Base-by-base conservation (phyloP, 768 basidiomycete species). In the Kwoniella mangroviensis region DNA sequence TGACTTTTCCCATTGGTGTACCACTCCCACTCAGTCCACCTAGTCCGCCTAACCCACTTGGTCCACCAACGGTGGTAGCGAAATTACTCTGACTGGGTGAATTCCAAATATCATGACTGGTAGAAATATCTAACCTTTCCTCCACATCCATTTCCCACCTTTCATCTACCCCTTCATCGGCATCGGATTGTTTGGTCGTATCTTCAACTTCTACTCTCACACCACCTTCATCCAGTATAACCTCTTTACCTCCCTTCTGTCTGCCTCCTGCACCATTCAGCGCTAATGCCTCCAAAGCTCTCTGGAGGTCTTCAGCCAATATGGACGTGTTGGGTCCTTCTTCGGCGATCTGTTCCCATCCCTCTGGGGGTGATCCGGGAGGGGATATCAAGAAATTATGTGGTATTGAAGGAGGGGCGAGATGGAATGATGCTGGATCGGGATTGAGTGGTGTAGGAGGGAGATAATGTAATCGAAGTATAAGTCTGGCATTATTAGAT, bases 321-420 rank as follows among this genome's bases (percentile, higher is more conserved):
- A 94, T 90, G 2, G 87, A 84, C 2, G 85, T 81, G 79, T 98
- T 98, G 0, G 96, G 96, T 19, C 93, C 92, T 9, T 95, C 94
- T 83, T 98, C 96, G 60, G 85, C 85, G 67, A 94, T 88, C 24
- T 88, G 93, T 79, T 97, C 94, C 97, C 97, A 99, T 2, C 95
- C 97, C 1, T 95, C 90, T 0, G 97, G 97, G 0, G 97, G 97
- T 0, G 94, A 97, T 4, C 97, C 97, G 3, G 97, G 97, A 0
- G 97, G 97, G 0, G 97, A 98, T 72, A 99, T 95, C 57, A 99
- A 87, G 84, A 98, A 98, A 84, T 98, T 98, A 84, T 93, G 93
- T 75, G 94, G 91, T 49, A 90, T 74, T 0, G 87, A 84, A 0
- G 96, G 96, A 0, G 94, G 93, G 52, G 86, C 88, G 43, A 95